Evolutionary conservation across 345 rosid genomes (phyloP).

Genomic region (Sonneratia caseolaris): DNA sequence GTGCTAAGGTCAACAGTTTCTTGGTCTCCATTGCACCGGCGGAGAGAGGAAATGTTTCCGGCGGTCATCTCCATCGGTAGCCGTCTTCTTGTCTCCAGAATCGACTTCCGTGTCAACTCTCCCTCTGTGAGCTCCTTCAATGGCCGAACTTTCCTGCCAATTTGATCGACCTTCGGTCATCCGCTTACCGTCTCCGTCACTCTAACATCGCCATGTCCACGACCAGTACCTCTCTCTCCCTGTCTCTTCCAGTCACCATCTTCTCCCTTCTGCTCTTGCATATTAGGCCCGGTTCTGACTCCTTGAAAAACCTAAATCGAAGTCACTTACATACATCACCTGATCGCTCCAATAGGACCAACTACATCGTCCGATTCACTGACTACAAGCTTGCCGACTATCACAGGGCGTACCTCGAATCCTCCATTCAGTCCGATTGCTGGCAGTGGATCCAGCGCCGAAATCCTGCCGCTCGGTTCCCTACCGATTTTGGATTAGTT

Average conservation of each 20-base stretch:
- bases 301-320: conserved; percentile 15
- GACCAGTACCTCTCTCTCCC: conserved; percentile 5
- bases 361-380: conserved; percentile 74
- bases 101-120: background rate
- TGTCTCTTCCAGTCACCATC: conserved; percentile 15
- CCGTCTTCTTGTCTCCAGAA: background rate
- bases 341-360: conserved; percentile 7
- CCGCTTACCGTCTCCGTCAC: background rate
- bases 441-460: conserved; percentile 88
- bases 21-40: too few species aligned
- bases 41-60: too few species aligned
- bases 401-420: conserved; percentile 52
- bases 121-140: background rate
- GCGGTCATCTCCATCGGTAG: too few species aligned
- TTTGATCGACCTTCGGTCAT: background rate
- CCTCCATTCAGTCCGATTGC: conserved; percentile 35
- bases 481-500: conserved; percentile 79
- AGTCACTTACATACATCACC: background rate
- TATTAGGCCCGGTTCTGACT: conserved; percentile 21
- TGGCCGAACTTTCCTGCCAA: conserved; percentile 11
- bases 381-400: conserved; percentile 42
- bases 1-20: too few species aligned
- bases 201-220: conserved; percentile 2
- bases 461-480: conserved; percentile 60
- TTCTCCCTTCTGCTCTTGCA: conserved; percentile 30